Percentiles rank a stretch among this genome's conserved stretches.
Conservation (phyloP, 2,329 filamentous ascomycete species). For the Calonectria pteridis region DNA sequence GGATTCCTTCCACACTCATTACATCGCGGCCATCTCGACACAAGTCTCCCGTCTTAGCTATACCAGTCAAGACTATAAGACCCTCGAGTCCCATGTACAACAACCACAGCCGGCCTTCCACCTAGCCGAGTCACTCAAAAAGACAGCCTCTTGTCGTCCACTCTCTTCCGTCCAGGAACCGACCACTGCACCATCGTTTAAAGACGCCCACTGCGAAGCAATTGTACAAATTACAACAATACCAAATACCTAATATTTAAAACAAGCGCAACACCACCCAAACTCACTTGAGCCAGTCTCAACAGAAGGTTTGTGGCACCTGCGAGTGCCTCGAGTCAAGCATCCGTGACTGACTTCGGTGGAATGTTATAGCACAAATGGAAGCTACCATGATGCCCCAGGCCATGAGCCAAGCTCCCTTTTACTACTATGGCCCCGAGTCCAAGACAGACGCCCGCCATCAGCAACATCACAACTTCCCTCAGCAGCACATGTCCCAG, state of each 20-base stretch:
- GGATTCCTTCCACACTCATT: conserved; percentile 59
- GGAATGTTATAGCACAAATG: conserved; percentile 63
- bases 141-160: conserved; percentile 58
- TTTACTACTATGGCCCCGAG: conserved; percentile 90
- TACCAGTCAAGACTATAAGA: conserved; percentile 22
- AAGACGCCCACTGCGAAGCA: conserved; percentile 37
- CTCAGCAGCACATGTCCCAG: conserved; percentile 65
- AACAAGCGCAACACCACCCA: conserved; percentile 21
- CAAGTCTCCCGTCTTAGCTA: conserved; percentile 29
- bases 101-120: conserved; percentile 42
- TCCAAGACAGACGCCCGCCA: conserved; percentile 79
- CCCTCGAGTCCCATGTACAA: conserved; percentile 48
- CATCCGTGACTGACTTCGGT: conserved; percentile 33
- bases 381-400: conserved; percentile 71
- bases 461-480: conserved; percentile 64
- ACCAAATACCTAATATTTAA: conserved; percentile 44
- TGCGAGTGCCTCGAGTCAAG: conserved; percentile 21
- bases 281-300: conserved; percentile 23
- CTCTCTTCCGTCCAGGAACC: conserved; percentile 50
- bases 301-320: conserved; percentile 42
- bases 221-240: conserved; percentile 42
- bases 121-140: conserved; percentile 46
- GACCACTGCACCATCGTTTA: conserved; percentile 43
- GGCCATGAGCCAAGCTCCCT: conserved; percentile 78
- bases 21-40: conserved; percentile 42